phyloP scores from a whole-genome alignment of 805 yeast species.

The Starmera pachycereana region DNA sequence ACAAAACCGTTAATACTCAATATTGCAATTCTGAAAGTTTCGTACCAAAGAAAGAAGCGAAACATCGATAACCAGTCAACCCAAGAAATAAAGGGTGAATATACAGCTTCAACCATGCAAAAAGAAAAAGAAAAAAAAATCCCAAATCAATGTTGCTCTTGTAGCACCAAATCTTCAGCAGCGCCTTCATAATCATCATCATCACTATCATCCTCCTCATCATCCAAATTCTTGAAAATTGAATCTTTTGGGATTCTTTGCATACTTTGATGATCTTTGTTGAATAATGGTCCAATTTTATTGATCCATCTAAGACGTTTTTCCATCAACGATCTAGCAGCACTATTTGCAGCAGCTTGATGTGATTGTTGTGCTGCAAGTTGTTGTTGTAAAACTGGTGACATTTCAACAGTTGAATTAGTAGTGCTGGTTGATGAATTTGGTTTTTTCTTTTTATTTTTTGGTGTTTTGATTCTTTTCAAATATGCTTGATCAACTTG shows the following conservation, averaged over 20 bases:
- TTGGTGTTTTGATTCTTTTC: constrained; percentile 70
- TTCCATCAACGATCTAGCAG: constrained; percentile 69
- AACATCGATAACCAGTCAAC: too few relatives aligned
- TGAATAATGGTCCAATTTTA: constrained; percentile 81
- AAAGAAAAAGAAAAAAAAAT: too few relatives aligned
- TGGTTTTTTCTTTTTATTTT: constrained; percentile 29
- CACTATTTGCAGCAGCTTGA: constrained; percentile 67
- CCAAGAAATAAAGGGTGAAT: too few relatives aligned
- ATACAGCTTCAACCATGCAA: too few relatives aligned
- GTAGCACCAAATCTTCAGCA: constrained; percentile 22
- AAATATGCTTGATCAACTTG: constrained; percentile 93
- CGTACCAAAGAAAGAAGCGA: too few relatives aligned
- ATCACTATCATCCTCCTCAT: constrained; percentile 26
- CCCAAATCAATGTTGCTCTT: constrained; percentile 8
- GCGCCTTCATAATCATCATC: constrained; percentile 25
- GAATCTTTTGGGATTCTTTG: constrained; percentile 60
- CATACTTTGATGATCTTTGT: constrained; percentile 50
- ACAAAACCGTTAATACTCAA: too few relatives aligned
- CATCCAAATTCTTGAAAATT: constrained; percentile 37
- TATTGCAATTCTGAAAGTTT: too few relatives aligned
- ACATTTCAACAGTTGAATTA: constrained; percentile 8
- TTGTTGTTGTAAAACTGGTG: constrained; percentile 22
- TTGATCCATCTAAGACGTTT: constrained; percentile 84
- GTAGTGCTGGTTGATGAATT: constrained; percentile 12
- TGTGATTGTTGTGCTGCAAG: constrained; percentile 29